Base-by-base conservation (phyloP, 1,284 basidiomycete species). In the Leccinum subatratum region DNA sequence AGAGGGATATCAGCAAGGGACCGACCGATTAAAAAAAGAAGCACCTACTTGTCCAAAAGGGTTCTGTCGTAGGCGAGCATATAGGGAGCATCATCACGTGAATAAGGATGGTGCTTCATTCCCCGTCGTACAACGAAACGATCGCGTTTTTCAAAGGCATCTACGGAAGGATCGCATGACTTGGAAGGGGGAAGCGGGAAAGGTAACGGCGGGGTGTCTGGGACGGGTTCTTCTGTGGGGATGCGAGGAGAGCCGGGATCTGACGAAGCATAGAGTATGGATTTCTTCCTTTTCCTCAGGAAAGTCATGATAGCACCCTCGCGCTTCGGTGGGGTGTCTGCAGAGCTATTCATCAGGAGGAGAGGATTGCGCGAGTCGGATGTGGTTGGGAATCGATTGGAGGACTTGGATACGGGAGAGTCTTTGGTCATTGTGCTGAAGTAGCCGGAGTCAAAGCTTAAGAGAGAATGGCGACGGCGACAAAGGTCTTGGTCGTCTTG, bases 1-100 rank as follows among this genome's bases (percentile, higher is more conserved):
- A 61, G 59, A 32, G 58, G 67, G 37, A 51, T 22, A 67, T 72
- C 63, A 76, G 67, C 58, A 4, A 57, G 61, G 67, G 54, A 68
- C 51, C 42, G 60, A 61, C 57, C 34, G 14, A 59, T 30, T 62
- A 67, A 25, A 62, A 37, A 25, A 67, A 48, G 32, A 54, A 78
- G 22, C 1, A 14, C 85, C 69, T 67, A 89, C 89, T 81, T 88
- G 68, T 88, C 84, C 18, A 89, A 71, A 14, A 82, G 73, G n/a
- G 83, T 78, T 28, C 81, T 78, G 66, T 86, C 83, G 68, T 89
- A 91, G 0, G 86, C 78, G 68, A 85, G 85, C 85, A 89, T 86
- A 72, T 89, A 90, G 3, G 85, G 82, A 5, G 81, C 85, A 16
- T 86, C 82, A 3, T 75, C 70, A 18, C 62, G 71, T 4, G 79